A percentile compares a stretch with the other conserved stretches of the same genome.
Conservation (phyloP, 345 rosid genomes). For the Lepidium sativum region DNA sequence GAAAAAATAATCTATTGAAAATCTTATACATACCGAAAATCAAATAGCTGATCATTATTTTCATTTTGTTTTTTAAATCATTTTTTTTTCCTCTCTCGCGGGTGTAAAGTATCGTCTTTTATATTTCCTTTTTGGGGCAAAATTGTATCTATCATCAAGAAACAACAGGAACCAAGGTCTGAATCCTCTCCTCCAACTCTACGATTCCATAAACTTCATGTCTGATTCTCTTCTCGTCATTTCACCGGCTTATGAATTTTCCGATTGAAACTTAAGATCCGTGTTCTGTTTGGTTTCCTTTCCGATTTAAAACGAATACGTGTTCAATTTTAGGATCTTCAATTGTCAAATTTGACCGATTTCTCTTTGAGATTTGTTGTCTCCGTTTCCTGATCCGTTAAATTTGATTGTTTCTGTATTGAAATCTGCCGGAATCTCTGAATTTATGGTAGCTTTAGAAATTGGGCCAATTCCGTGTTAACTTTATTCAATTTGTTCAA, state of each 20-base stretch:
- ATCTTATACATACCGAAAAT: not conserved
- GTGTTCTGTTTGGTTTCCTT: not conserved
- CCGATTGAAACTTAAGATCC: not conserved
- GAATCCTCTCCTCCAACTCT: constrained; percentile 3
- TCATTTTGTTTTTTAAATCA: not conserved
- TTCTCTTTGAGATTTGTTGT: not conserved
- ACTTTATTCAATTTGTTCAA: not conserved
- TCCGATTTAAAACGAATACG: not conserved
- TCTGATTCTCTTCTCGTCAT: not conserved
- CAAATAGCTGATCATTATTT: not conserved
- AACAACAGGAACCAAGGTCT: constrained; percentile 18
- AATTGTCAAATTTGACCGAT: not conserved
- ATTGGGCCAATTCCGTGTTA: not conserved
- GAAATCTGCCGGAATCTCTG: not conserved
- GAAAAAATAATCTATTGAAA: not conserved
- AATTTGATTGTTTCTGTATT: not conserved
- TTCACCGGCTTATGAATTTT: not conserved
- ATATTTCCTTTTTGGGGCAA: not conserved
- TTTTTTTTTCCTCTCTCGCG: too few relatives aligned
- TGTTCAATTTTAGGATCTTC: not conserved
- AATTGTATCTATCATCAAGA: not conserved
- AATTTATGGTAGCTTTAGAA: not conserved
- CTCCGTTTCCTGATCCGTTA: not conserved
- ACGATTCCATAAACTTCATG: not conserved
- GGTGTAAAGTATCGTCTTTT: not conserved